Evolutionary conservation across 352 stramenopile species (phyloP).

Genomic region (Hyaloperonospora arabidopsidis): DNA sequence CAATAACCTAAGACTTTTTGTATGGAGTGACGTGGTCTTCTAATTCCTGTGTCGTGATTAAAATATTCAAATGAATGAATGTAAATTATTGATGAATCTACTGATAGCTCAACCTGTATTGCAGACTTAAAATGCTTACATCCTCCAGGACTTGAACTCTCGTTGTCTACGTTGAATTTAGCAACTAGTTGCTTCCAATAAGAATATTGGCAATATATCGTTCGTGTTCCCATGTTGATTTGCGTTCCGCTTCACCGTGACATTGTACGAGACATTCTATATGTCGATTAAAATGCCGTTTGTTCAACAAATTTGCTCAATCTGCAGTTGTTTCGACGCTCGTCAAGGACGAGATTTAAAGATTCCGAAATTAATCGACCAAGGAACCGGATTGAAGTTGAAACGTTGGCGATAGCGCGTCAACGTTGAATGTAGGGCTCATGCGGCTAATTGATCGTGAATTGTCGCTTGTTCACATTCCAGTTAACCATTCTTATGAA

Average conservation of each 20-base stretch:
- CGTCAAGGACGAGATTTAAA: neutral
- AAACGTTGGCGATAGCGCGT: neutral
- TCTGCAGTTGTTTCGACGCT: slow-evolving; percentile 30
- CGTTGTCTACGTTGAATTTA: neutral
- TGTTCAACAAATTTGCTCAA: slow-evolving; percentile 21
- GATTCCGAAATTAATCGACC: neutral
- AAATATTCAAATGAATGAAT: too few relatives aligned
- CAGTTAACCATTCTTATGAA: neutral
- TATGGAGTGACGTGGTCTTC: too few relatives aligned
- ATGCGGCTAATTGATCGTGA: neutral
- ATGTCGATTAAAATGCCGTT: neutral
- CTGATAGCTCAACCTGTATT: too few relatives aligned
- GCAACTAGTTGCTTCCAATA: neutral
- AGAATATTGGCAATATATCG: neutral
- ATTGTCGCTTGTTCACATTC: neutral
- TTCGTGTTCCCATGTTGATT: neutral
- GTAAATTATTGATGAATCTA: too few relatives aligned
- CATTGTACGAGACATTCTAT: neutral
- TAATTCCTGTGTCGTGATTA: too few relatives aligned
- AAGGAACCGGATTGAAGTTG: neutral
- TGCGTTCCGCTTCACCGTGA: neutral
- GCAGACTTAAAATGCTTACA: neutral
- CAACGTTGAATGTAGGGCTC: neutral
- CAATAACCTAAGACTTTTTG: too few relatives aligned
- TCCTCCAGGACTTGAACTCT: neutral